phyloP scores from a whole-genome alignment of 176 grass and related monocot genomes.

The bread wheat (Triticum aestivum) region DNA sequence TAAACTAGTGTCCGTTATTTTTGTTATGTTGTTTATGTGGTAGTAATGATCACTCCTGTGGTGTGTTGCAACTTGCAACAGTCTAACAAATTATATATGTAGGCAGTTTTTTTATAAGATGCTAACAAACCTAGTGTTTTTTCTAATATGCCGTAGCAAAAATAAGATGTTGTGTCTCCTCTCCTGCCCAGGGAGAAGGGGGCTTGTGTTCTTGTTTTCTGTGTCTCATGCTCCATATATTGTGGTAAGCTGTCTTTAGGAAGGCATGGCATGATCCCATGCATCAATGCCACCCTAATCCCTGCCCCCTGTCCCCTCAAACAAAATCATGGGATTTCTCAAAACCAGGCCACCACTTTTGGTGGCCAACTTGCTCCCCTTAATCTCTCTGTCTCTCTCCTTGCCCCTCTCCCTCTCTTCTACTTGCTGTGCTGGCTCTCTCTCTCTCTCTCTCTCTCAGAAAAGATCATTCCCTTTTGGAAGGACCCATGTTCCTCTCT shows the following conservation, averaged over 20 bases:
- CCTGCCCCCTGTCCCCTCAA: conserved; percentile 88
- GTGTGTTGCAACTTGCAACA: conserved; percentile 46
- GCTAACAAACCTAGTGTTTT: conserved; percentile 44
- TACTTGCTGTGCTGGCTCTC: not conserved
- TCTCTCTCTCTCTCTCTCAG: not conserved
- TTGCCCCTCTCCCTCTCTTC: not conserved
- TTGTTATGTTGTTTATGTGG: conserved; percentile 47
- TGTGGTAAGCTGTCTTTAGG: conserved; percentile 76
- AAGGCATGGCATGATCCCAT: conserved; percentile 57
- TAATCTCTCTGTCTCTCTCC: not conserved
- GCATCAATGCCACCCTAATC: conserved; percentile 78
- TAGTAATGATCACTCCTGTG: conserved; percentile 44
- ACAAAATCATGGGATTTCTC: conserved; percentile 98
- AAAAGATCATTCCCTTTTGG: conserved; percentile 83
- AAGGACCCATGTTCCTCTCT: conserved; percentile 50
- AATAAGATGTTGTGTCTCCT: conserved; percentile 39
- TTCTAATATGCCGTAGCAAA: conserved; percentile 31
- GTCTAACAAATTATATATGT: not conserved
- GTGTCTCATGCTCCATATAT: conserved; percentile 73
- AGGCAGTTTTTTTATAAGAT: not conserved
- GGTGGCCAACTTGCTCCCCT: conserved; percentile 47
- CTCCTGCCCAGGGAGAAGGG: conserved; percentile 48
- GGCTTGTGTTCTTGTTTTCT: conserved; percentile 76
- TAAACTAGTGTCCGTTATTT: conserved; percentile 31
- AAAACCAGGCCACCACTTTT: conserved; percentile 67